These are phyloP conservation scores for Lathyrus tuberosus DNA, from an alignment of 306 rosid species.

Conservation along the genomic window DNA sequence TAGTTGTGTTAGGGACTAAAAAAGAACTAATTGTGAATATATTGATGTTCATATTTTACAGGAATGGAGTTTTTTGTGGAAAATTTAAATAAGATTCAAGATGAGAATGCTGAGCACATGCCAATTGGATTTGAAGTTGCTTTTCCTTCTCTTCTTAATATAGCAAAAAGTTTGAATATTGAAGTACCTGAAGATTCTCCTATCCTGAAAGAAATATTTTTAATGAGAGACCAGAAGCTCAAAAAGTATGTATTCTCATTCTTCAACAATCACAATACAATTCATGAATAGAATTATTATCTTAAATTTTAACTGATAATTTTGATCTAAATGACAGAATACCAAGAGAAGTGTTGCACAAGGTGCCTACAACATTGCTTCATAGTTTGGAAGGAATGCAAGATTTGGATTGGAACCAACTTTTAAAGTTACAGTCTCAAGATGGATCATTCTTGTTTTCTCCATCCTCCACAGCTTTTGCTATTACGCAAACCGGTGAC, in stretches of 20 bases:
- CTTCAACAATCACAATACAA: not conserved
- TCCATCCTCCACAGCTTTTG: conserved; percentile 94
- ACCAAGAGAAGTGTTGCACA: conserved; percentile 84
- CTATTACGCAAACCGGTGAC: conserved; percentile 71
- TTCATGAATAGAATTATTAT: too few relatives aligned
- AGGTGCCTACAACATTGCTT: conserved; percentile 76
- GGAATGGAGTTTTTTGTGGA: conserved; percentile 66
- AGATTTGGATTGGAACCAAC: conserved; percentile 74
- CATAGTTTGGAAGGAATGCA: conserved; percentile 97
- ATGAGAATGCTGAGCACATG: conserved; percentile 85
- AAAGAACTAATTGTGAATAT: not conserved
- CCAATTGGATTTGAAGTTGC: conserved; percentile 93
- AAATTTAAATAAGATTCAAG: conserved; percentile 58
- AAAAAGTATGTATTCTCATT: conserved; percentile 50
- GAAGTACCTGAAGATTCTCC: conserved; percentile 63
- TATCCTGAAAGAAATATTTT: conserved; percentile 61
- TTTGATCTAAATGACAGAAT: conserved; percentile 50
- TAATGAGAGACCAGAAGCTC: conserved; percentile 64
- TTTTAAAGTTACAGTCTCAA: conserved; percentile 72
- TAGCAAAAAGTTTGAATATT: conserved; percentile 63
- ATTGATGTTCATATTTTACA: conserved; percentile 7
- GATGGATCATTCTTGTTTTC: conserved; percentile 93
- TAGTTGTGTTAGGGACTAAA: too few relatives aligned
- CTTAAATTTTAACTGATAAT: too few relatives aligned
- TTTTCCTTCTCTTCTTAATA: conserved; percentile 80